A percentile compares a stretch with the other conserved stretches of the same genome.
Evolutionary conservation across 768 basidiomycete species (phyloP).

Genomic region (Kwoniella europaea): DNA sequence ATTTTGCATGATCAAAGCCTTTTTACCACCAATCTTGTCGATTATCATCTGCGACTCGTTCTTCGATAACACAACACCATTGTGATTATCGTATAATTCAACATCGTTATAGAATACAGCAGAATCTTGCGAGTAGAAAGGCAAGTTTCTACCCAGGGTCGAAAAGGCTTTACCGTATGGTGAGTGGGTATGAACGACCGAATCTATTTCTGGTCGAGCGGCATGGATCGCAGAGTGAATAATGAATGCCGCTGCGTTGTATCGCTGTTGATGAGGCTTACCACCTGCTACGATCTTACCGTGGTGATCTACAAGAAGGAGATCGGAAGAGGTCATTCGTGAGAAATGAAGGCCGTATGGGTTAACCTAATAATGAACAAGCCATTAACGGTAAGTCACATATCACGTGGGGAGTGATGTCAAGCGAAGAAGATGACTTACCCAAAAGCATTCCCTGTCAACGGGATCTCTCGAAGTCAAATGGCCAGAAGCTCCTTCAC

Average conservation of each 20-base stretch:
- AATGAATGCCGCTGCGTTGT: conserved; percentile 61
- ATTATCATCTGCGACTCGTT: conserved; percentile 64
- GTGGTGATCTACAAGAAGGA: conserved; percentile 62
- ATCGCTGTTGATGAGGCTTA: conserved; percentile 51
- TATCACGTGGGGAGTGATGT: neutral
- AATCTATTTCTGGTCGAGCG: conserved; percentile 63
- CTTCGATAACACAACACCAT: conserved; percentile 63
- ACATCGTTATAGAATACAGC: conserved; percentile 37
- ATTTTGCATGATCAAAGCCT: conserved; percentile 50
- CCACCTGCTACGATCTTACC: conserved; percentile 58
- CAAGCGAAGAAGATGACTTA: neutral
- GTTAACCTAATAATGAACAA: conserved; percentile 25
- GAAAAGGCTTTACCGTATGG: conserved; percentile 64
- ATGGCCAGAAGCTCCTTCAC: conserved; percentile 41
- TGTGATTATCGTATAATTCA: conserved; percentile 61
- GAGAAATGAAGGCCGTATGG: conserved; percentile 62
- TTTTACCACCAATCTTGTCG: conserved; percentile 39
- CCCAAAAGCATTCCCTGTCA: conserved; percentile 40
- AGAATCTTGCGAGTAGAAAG: conserved; percentile 42
- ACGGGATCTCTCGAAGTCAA: conserved; percentile 39
- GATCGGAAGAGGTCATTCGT: conserved; percentile 61
- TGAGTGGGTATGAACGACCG: conserved; percentile 64
- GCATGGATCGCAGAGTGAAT: conserved; percentile 62
- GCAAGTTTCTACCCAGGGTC: conserved; percentile 58
- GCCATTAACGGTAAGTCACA: neutral